Evolutionary conservation across 148 eudicot species (phyloP).

Genomic region (Camellia lanceoleosa): DNA sequence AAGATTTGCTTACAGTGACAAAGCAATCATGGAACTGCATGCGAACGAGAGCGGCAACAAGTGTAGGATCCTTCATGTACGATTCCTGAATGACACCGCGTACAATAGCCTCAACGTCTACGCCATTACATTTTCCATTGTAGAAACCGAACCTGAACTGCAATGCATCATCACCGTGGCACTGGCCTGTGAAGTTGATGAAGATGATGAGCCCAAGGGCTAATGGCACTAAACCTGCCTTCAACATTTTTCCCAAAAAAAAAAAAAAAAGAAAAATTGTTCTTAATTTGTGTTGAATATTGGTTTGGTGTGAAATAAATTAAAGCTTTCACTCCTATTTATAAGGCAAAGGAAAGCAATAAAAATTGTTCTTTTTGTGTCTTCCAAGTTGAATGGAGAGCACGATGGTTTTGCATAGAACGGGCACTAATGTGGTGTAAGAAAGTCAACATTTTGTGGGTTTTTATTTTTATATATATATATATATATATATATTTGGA

Average conservation of each 20-base stretch:
- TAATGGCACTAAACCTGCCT: neutral
- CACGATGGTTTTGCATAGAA: too few relatives aligned
- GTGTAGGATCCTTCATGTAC: slow-evolving; percentile 24
- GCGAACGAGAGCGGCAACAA: slow-evolving; percentile 48
- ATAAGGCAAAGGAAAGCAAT: neutral
- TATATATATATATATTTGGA: too few relatives aligned
- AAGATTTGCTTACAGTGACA: neutral
- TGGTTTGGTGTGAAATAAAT: neutral
- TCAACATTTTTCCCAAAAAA: neutral
- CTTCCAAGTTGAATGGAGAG: too few relatives aligned
- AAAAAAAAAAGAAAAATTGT: too few relatives aligned
- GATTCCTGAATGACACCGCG: slow-evolving; percentile 12
- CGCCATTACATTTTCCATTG: slow-evolving; percentile 30
- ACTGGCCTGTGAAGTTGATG: slow-evolving; percentile 27
- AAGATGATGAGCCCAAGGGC: slow-evolving; percentile 31
- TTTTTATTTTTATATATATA: too few relatives aligned
- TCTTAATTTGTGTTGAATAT: neutral
- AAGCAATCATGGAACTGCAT: slow-evolving; percentile 63
- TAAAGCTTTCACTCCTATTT: neutral
- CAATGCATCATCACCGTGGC: slow-evolving; percentile 10
- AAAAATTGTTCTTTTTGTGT: too few relatives aligned
- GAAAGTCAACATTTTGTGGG: too few relatives aligned
- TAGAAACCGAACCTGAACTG: slow-evolving; percentile 33
- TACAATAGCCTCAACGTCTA: slow-evolving; percentile 39
- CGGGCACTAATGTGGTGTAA: too few relatives aligned